Evolutionary conservation across 441 rosid species (phyloP).

Genomic region (Lepidium campestre): DNA sequence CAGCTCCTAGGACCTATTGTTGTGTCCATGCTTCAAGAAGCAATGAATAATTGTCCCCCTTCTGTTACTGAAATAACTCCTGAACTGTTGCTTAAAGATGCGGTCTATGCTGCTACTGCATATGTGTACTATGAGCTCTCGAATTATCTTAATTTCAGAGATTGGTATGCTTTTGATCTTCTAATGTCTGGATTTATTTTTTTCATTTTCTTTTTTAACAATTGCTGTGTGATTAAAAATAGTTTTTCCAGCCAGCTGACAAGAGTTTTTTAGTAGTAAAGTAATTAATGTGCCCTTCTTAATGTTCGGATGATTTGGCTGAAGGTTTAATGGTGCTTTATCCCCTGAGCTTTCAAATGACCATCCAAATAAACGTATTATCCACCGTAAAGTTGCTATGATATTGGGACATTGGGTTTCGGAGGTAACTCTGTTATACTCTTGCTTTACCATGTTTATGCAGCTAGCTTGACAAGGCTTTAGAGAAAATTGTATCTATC

Average conservation of each 20-base stretch:
- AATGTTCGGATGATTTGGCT: constrained; percentile 16
- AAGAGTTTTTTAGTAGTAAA: neutral
- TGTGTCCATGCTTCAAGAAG: constrained; percentile 92
- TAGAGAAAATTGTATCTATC: neutral
- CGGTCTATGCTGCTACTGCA: constrained; percentile 97
- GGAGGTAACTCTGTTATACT: constrained; percentile 54
- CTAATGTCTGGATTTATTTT: neutral
- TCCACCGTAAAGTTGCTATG: constrained; percentile 92
- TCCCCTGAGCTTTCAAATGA: constrained; percentile 86
- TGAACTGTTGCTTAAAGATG: constrained; percentile 90
- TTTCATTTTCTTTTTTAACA: constrained; percentile 4
- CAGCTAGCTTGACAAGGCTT: neutral
- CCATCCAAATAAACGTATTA: constrained; percentile 89
- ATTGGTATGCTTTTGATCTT: constrained; percentile 55
- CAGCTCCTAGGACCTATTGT: constrained; percentile 91
- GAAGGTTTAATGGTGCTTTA: constrained; percentile 94
- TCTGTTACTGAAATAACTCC: constrained; percentile 78
- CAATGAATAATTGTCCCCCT: constrained; percentile 86
- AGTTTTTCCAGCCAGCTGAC: constrained; percentile 4
- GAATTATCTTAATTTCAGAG: constrained; percentile 87
- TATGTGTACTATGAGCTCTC: constrained; percentile 99
- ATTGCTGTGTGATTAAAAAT: neutral
- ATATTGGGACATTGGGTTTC: constrained; percentile 99
- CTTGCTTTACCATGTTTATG: neutral
- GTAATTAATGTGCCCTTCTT: neutral